These are phyloP conservation scores for Laguncularia racemosa DNA, from an alignment of 345 rosid species.

Conservation along the genomic window DNA sequence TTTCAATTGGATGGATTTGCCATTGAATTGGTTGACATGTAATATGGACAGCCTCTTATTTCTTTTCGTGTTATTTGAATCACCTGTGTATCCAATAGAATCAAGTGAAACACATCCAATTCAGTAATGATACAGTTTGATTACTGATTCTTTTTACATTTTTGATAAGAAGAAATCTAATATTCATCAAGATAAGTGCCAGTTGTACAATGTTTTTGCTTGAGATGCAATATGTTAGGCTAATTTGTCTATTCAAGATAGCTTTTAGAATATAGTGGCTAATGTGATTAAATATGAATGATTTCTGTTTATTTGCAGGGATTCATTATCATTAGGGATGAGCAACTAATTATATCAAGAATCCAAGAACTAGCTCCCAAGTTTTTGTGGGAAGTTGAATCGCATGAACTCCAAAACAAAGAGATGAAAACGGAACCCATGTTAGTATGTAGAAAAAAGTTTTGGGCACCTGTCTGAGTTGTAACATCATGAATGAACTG, in stretches of 20 bases:
- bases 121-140: too few relatives aligned
- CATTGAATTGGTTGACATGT: too few relatives aligned
- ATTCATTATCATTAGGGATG: conserved; percentile 68
- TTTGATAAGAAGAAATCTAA: too few relatives aligned
- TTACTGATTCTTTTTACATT: too few relatives aligned
- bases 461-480: conserved; percentile 56
- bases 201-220: too few relatives aligned
- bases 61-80: too few relatives aligned
- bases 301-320: conserved; percentile 44
- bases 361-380: conserved; percentile 60
- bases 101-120: too few relatives aligned
- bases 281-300: background rate
- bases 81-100: too few relatives aligned
- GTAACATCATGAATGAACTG: background rate
- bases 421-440: conserved; percentile 54
- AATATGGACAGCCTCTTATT: too few relatives aligned
- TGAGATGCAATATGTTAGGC: too few relatives aligned
- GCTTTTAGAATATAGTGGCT: background rate
- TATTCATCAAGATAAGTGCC: too few relatives aligned
- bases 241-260: background rate
- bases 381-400: conserved; percentile 72
- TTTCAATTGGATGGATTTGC: too few relatives aligned
- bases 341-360: conserved; percentile 44
- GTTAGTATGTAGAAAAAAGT: conserved; percentile 71
- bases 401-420: conserved; percentile 47